Evolutionary conservation across 192 early-diverging fungal genomes (phyloP), one percentile per base, ranked within the genome.

Genomic region (Podila epicladia): DNA sequence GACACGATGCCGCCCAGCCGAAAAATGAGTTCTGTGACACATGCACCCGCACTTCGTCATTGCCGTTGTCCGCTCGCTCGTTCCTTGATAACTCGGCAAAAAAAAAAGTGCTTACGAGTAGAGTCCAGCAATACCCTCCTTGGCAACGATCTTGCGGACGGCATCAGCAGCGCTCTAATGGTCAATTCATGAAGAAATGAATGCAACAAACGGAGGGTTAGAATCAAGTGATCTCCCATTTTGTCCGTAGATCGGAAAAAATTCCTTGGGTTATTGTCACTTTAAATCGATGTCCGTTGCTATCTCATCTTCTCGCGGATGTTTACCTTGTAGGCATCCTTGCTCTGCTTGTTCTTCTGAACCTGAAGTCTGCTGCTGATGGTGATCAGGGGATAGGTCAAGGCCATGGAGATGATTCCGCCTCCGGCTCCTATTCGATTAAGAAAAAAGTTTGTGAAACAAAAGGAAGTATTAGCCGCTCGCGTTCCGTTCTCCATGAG

Each of bases 301-400:
- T 9, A 31, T 33, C 29, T n/a, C 31, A 9, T 20, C 24, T 26
- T 53, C 9, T 31, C 33, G 38, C 51, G 13, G 45, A n/a, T 12
- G 35, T 4, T 83, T 83, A 90, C 89, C 84, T 89, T 83, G 74
- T 94, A 94, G 17, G 90, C 85, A 0, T 90, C 84, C 58, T 87
- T 85, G 73, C 83, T 86, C 41, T 78, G 69, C 57, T 74, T 86
- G 69, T 89, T 87, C 82, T 91, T 90, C 82, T 95, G 93, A 9
- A 94, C 94, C 68, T 95, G 94, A 24, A 94, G 88, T 66, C 93
- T 90, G 70, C 90, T 93, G 82, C 90, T 96, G 83, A 93, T 88
- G 49, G 91, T 92, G 61, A 91, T 92, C 74, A 92, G 83, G 70
- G 97, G 96, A 85, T 98, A 99, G 13, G 98, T 98, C 75, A 97